These are phyloP conservation scores for Lactarius tabidus DNA, from an alignment of 768 basidiomycete genomes.

Conservation along the genomic window DNA sequence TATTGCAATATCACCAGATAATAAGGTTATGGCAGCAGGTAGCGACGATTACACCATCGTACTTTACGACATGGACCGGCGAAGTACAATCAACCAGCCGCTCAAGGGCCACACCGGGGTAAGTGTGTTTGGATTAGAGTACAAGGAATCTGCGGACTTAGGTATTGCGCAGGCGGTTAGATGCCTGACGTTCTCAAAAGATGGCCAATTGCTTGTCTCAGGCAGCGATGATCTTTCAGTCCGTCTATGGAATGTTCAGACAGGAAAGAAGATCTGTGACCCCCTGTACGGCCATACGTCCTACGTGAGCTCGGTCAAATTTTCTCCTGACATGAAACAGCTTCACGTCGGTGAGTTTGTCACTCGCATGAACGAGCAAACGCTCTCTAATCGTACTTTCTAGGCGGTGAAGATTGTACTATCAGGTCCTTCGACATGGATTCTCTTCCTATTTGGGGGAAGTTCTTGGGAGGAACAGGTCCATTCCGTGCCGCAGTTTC, in stretches of 20 bases:
- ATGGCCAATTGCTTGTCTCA: conserved; percentile 8
- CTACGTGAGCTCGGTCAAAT: conserved; percentile 10
- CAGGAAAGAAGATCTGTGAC: conserved; percentile 12
- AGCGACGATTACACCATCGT: conserved; percentile 11
- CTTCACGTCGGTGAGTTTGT: conserved; percentile 13
- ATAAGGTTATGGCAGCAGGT: conserved; percentile 24
- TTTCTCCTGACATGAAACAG: conserved; percentile 24
- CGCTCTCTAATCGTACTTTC: not conserved
- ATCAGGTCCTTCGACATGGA: conserved; percentile 21
- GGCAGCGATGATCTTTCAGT: conserved; percentile 10
- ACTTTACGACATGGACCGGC: conserved; percentile 14
- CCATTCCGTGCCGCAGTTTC: conserved; percentile 9
- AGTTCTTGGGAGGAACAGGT: not conserved
- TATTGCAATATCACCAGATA: conserved; percentile 31
- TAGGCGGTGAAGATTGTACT: conserved; percentile 11
- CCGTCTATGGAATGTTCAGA: conserved; percentile 18
- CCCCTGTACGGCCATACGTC: conserved; percentile 15
- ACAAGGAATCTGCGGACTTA: not conserved
- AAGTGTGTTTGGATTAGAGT: not conserved
- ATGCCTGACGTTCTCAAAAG: conserved; percentile 12
- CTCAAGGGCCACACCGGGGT: conserved; percentile 14
- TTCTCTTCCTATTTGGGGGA: conserved; percentile 12
- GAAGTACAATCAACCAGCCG: not conserved
- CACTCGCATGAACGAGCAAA: not conserved
- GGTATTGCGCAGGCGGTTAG: not conserved